Base-by-base conservation (phyloP, 2,329 filamentous ascomycete genomes). In the Colletotrichum sp. region DNA sequence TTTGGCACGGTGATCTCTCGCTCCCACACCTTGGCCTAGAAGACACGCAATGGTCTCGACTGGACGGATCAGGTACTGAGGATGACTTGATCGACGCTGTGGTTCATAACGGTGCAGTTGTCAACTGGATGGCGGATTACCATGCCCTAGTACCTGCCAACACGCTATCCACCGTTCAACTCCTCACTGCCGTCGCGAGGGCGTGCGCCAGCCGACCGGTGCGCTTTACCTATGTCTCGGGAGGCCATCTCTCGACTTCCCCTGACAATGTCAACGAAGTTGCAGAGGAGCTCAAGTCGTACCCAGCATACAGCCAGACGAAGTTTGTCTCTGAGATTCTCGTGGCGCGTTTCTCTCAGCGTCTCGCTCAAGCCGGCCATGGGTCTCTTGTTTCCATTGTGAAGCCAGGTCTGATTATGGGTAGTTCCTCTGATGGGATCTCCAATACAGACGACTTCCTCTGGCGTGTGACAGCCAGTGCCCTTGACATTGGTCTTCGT, bases 371-470 rank as follows among this genome's bases (percentile, higher is more conserved):
- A 13, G 32, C 15, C 48, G 61, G 72, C 30, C 32, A 55, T 10
- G 8, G 70, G 62, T 1, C 66, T 55, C 2, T 15, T 10, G 18
- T 78, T 9, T 78, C 73, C 3, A 73, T 78, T 3, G 61, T 81
- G 8, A 81, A 79, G 43, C 79, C 79, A 2, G 79, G 79, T 0
- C 66, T 77, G 9, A 80, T 81, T 8, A 78, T 81, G 15, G 79
- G 79, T 6, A 73, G 74, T 6, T 71, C 66, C 6, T 38, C 65
- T 5, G 43, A 68, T 12, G 79, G 80, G 1, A 71, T 80, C 4
- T 77, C 79, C 10, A 80, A 81, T 38, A 61, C 75, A 5, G 79
- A 80, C 34, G 80, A 81, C 43, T 79, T 78, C 5, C 32, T 80
- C 24, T 80, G 80, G 78, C 73, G 79, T 6, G 72, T 79, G 12